phyloP scores from a whole-genome alignment of 306 rosid genomes.

The Gillenia trifoliata region DNA sequence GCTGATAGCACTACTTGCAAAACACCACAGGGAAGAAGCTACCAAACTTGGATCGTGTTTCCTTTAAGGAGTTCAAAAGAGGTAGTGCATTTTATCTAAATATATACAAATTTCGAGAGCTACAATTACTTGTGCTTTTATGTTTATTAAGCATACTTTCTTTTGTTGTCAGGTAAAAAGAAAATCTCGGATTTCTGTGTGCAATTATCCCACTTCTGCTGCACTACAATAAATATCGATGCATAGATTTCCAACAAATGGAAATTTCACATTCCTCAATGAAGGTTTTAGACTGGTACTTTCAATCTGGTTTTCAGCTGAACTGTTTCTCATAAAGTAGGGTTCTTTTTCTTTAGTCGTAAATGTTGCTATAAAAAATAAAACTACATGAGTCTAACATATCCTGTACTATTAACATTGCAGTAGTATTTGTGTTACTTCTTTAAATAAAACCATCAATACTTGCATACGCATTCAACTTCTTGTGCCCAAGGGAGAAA shows the following conservation, averaged over 20 bases:
- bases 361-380: not conserved
- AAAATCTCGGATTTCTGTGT: conserved; percentile 34
- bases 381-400: not conserved
- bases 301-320: not conserved
- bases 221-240: conserved; percentile 21
- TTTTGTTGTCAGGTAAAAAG: conserved; percentile 14
- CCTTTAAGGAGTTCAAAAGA: conserved; percentile 18
- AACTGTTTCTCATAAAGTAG: not conserved
- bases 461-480: not conserved
- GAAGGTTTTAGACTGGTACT: conserved; percentile 26
- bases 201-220: conserved; percentile 26
- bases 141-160: not conserved
- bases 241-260: conserved; percentile 1
- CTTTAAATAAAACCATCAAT: not conserved
- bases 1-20: conserved; percentile 36
- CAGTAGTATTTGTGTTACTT: not conserved
- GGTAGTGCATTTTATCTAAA: conserved; percentile 18
- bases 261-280: conserved; percentile 7
- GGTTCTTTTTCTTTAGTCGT: not conserved
- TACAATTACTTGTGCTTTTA: not conserved
- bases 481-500: not conserved
- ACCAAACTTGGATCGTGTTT: conserved; percentile 25
- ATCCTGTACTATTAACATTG: not conserved
- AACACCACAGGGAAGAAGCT: conserved; percentile 34
- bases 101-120: not conserved